These are phyloP conservation scores for Purshia tridentata DNA, from an alignment of 306 rosid species.

Conservation along the genomic window DNA sequence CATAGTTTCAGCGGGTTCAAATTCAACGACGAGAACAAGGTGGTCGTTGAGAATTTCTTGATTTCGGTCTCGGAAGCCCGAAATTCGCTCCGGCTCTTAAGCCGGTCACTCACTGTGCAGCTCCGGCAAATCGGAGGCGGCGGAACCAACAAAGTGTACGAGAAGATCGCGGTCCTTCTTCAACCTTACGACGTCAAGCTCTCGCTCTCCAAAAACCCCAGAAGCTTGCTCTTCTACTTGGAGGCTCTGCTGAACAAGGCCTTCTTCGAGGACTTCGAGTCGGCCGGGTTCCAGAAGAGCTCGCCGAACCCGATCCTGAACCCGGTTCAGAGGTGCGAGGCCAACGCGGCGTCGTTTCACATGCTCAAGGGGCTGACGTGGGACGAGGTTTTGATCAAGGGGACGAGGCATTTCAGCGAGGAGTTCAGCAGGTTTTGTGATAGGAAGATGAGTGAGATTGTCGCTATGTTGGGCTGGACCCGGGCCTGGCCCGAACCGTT, in stretches of 20 bases:
- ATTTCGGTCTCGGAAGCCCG: conserved; percentile 71
- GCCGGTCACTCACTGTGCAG: conserved; percentile 75
- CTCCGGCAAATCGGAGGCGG: conserved; percentile 68
- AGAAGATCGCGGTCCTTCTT: conserved; percentile 58
- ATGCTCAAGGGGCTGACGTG: conserved; percentile 64
- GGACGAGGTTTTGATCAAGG: conserved; percentile 86
- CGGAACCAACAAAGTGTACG: conserved; percentile 43
- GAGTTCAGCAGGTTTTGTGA: conserved; percentile 93
- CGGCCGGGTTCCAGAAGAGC: conserved; percentile 65
- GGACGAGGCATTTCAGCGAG: conserved; percentile 90
- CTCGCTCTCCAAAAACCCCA: conserved; percentile 60
- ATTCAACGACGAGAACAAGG: conserved; percentile 17
- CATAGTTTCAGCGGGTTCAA: neutral
- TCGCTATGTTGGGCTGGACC: conserved; percentile 87
- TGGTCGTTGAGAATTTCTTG: conserved; percentile 57
- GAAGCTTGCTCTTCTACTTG: conserved; percentile 52
- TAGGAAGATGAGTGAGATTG: conserved; percentile 92
- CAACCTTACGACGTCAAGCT: conserved; percentile 68
- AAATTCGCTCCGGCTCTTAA: conserved; percentile 48
- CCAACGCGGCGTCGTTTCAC: conserved; percentile 50
- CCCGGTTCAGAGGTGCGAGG: conserved; percentile 61
- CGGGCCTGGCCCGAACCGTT: conserved; percentile 93
- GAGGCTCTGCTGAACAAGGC: conserved; percentile 73
- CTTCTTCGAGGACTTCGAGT: conserved; percentile 84
- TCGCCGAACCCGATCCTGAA: conserved; percentile 44